Evolutionary conservation across 257 asterid genomes (phyloP), one percentile per base, ranked within the genome.

Genomic region (Nicotiana noctiflora): DNA sequence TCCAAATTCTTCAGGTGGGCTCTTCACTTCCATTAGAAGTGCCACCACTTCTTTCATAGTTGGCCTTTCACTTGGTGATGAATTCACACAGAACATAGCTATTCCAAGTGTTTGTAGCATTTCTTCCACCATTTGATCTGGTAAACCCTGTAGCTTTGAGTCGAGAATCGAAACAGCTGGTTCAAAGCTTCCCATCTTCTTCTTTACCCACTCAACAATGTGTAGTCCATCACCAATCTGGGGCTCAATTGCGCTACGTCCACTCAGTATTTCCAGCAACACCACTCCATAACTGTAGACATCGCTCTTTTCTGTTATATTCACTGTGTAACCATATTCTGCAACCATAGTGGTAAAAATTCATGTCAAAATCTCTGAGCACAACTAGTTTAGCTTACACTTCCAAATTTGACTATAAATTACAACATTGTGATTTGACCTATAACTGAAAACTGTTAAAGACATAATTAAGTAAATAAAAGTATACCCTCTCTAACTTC

Each of bases 21-120:
- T 90, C 89, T 92, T 93, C 79, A 93, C 96, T 83, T 94, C 98
- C 94, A 87, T 89, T 12, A 94, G 81, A 79, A 94, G 95, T 5
- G 97, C 97, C 80, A 94, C 97, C 34, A 94, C 98, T 83, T 92
- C 97, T 87, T 91, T 92, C 98, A 94, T 94, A 0, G 98, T 88
- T 25, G 98, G 98, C 86, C 98, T 85, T 67, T 94, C 97, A 0
- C 88, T 75, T 2, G 98, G 98, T 13, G 94, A 89, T 32, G 93
- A 79, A 76, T 93, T 92, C 81, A 91, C 97, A 29, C 98, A 94
- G 80, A 94, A 91, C 97, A 94, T 89, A 0, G 98, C 98, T 6
- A 94, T 90, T 53, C 97, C 97, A 3, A 94, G 92, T 7, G 97
- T 89, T 79, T 92, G 97, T 23, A 91, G 97, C 93, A 94, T 92